phyloP scores from a whole-genome alignment of 768 basidiomycete genomes.

The Trametes elegans region DNA sequence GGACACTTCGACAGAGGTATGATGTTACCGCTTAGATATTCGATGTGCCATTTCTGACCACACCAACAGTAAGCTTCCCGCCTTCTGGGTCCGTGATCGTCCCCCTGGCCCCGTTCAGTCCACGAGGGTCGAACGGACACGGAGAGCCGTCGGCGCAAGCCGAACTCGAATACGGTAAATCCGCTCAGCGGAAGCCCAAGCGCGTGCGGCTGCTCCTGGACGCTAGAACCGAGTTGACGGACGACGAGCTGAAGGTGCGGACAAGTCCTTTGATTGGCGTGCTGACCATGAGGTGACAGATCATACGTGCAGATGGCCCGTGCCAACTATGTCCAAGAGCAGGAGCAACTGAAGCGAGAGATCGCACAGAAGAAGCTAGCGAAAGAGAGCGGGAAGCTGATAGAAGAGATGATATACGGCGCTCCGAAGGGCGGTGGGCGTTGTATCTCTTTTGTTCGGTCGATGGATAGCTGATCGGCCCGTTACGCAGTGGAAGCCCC shows the following conservation, averaged over 20 bases:
- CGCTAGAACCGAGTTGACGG: conserved; percentile 74
- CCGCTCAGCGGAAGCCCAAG: conserved; percentile 42
- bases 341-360: conserved; percentile 51
- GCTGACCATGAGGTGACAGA: not conserved
- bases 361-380: conserved; percentile 51
- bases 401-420: conserved; percentile 67
- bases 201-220: conserved; percentile 60
- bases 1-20: not conserved
- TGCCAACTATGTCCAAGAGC: conserved; percentile 63
- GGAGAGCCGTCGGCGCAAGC: not conserved
- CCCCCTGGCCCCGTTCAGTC: conserved; percentile 23
- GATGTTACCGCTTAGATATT: conserved; percentile 13
- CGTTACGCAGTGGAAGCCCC: conserved; percentile 55
- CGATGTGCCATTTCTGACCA: conserved; percentile 22
- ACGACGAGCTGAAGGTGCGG: conserved; percentile 75
- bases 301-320: conserved; percentile 49
- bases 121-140: conserved; percentile 12
- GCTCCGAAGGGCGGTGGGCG: conserved; percentile 61
- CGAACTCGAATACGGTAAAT: not conserved
- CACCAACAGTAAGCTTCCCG: not conserved
- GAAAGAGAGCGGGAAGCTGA: conserved; percentile 49
- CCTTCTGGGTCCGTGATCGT: conserved; percentile 23
- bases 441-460: not conserved
- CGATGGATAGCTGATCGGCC: not conserved
- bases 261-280: not conserved